These are phyloP conservation scores for Catharanthus roseus DNA, from an alignment of 257 asterid genomes.

Conservation along the genomic window DNA sequence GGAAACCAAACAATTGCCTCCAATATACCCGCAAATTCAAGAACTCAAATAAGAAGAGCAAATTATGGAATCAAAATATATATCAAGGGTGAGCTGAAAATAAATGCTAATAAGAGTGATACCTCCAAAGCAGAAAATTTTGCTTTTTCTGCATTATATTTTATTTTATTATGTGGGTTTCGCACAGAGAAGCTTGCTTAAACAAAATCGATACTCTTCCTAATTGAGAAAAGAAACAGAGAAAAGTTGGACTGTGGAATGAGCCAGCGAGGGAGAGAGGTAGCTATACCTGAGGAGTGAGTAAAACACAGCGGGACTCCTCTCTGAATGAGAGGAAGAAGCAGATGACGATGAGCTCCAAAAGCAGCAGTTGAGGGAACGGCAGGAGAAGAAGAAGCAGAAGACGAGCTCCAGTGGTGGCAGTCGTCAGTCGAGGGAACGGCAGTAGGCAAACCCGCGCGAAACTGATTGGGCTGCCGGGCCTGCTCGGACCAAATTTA, in stretches of 20 bases:
- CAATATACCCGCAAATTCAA: not conserved
- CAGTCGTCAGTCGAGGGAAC: no score
- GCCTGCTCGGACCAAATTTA: no score
- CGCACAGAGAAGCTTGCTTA: conserved; percentile 3
- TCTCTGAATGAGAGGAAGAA: no score
- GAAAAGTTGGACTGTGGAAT: no score
- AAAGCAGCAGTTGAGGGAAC: no score
- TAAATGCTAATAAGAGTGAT: not conserved
- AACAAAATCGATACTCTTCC: not conserved
- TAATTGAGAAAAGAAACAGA: not conserved
- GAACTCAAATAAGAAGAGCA: not conserved
- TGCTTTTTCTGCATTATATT: conserved; percentile 9
- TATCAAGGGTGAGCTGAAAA: not conserved
- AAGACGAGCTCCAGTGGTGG: no score
- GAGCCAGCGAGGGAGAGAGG: no score
- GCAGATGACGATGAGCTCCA: no score
- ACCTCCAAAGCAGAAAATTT: conserved; percentile 20
- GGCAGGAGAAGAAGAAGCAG: no score
- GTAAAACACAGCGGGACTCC: conserved; percentile 6
- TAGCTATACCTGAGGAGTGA: conserved; percentile 19
- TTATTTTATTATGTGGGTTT: conserved; percentile 7
- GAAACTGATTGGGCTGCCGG: no score
- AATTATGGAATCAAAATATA: not conserved
- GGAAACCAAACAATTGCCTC: not conserved
- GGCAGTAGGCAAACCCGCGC: no score